Evolutionary conservation across 2,329 filamentous ascomycete species (phyloP).

Genomic region (Penicillium oxalicum): DNA sequence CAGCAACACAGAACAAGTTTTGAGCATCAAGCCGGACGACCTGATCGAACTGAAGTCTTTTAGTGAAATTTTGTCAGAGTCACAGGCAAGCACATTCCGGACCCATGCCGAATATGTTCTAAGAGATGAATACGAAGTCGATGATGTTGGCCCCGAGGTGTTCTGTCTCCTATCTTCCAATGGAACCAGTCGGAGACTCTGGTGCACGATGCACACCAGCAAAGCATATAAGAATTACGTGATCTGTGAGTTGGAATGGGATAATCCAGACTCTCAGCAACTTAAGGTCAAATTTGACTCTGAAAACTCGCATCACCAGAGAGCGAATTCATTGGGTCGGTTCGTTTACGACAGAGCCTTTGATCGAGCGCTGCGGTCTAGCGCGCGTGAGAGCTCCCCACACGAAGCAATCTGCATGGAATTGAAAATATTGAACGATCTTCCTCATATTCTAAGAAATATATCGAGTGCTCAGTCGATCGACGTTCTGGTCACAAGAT

Average conservation of each 20-base stretch:
- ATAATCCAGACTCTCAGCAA: constrained; percentile 30
- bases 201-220: constrained; percentile 80
- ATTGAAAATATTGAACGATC: constrained; percentile 72
- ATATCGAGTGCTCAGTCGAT: constrained; percentile 65
- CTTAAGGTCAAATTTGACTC: neutral
- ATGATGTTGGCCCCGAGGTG: constrained; percentile 71
- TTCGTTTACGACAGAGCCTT: neutral
- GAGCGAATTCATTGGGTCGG: neutral
- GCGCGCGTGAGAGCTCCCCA: constrained; percentile 44
- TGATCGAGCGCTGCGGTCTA: neutral
- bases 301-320: neutral
- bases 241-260: constrained; percentile 80
- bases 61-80: constrained; percentile 72
- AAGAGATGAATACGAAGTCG: constrained; percentile 69
- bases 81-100: constrained; percentile 71
- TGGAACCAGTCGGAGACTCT: constrained; percentile 58
- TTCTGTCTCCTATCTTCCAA: constrained; percentile 62
- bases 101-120: constrained; percentile 79
- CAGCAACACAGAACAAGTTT: constrained; percentile 67
- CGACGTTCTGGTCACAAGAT: constrained; percentile 66
- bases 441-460: constrained; percentile 83
- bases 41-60: constrained; percentile 70
- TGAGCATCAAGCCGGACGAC: constrained; percentile 68
- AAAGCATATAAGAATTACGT: constrained; percentile 61
- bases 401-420: constrained; percentile 3